Percentiles rank a stretch among this genome's conserved stretches.
Evolutionary conservation across 2,329 filamentous ascomycete species (phyloP).

Genomic region (Fusarium citri): DNA sequence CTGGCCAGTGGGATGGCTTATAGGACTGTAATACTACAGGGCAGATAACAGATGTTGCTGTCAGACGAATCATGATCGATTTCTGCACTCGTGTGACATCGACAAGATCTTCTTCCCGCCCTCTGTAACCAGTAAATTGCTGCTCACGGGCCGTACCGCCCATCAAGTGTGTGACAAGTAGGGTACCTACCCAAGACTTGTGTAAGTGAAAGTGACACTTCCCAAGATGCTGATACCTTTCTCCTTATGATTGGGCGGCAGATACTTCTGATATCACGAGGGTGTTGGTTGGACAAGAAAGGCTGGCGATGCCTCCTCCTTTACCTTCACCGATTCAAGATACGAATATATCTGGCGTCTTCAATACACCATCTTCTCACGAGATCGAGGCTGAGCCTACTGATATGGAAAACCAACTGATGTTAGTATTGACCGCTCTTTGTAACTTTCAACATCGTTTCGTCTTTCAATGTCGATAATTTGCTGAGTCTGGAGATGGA

Average conservation of each 20-base stretch:
- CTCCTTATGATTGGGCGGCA: constrained; percentile 2
- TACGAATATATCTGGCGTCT: constrained; percentile 6
- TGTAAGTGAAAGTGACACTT: neutral
- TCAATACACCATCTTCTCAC: constrained; percentile 1
- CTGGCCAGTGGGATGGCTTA: neutral
- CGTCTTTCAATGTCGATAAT: neutral
- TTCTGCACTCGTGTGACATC: constrained; percentile 4
- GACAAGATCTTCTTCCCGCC: neutral
- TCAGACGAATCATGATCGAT: constrained; percentile 12
- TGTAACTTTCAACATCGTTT: constrained; percentile 7
- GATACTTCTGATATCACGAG: neutral
- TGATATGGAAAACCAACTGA: neutral
- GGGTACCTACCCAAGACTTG: constrained; percentile 23
- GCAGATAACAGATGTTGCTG: neutral
- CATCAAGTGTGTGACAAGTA: constrained; percentile 13
- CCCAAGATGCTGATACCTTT: constrained; percentile 1
- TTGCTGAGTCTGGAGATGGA: constrained; percentile 13
- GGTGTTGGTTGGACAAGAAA: constrained; percentile 22
- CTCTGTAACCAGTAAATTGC: neutral
- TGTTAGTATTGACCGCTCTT: constrained; percentile 22
- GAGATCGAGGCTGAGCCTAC: constrained; percentile 21
- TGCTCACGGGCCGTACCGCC: constrained; percentile 15
- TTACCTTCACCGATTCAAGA: constrained; percentile 20
- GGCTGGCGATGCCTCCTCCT: constrained; percentile 4
- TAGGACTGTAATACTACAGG: constrained; percentile 5